These are phyloP conservation scores for Hypomontagnella submonticulosa DNA, from an alignment of 495 filamentous ascomycete species.

Conservation along the genomic window DNA sequence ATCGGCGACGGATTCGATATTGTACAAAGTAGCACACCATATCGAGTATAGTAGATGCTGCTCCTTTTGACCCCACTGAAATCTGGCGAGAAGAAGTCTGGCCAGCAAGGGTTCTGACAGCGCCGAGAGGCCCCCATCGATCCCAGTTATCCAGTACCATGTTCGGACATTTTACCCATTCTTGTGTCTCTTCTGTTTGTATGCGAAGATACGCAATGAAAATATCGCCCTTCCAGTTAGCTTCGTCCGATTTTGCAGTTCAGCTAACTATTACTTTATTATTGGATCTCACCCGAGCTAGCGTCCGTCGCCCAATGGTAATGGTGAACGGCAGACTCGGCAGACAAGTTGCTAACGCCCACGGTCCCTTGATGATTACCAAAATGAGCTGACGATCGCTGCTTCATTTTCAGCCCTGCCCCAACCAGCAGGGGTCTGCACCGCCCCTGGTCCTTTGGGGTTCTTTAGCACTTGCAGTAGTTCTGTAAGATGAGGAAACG, in stretches of 20 bases:
- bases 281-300: constrained; percentile 34
- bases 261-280: constrained; percentile 30
- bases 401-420: constrained; percentile 43
- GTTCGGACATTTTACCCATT: neutral
- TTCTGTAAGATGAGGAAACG: constrained; percentile 25
- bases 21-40: too few species aligned
- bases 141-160: too few species aligned
- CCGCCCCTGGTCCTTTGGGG: constrained; percentile 23
- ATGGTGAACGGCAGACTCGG: constrained; percentile 22
- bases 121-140: too few species aligned
- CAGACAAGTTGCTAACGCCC: constrained; percentile 14
- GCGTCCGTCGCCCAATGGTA: constrained; percentile 23
- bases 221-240: constrained; percentile 24
- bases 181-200: neutral
- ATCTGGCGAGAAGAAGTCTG: constrained; percentile 9
- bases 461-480: constrained; percentile 25
- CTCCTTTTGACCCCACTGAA: constrained; percentile 13
- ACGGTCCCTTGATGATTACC: constrained; percentile 17
- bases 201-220: constrained; percentile 8
- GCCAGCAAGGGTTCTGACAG: constrained; percentile 6
- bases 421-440: constrained; percentile 26
- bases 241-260: constrained; percentile 35
- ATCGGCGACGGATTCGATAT: neutral
- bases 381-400: constrained; percentile 41
- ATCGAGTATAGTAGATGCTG: neutral